phyloP scores from a whole-genome alignment of 441 rosid species.

The Brassica hybrid region DNA sequence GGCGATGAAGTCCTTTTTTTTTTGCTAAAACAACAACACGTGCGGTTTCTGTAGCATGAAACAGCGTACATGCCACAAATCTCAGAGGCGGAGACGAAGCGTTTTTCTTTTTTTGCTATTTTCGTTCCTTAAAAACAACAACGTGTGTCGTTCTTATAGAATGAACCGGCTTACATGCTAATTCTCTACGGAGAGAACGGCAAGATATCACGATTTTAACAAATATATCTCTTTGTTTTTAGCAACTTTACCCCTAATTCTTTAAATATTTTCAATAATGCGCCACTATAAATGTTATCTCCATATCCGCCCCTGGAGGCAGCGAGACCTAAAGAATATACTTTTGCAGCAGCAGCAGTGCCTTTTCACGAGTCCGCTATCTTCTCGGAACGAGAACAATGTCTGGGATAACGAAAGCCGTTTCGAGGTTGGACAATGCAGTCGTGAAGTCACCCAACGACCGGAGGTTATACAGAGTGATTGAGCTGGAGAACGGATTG shows the following conservation, averaged over 20 bases:
- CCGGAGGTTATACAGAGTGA: constrained; percentile 68
- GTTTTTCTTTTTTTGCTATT: background rate
- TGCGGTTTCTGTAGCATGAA: background rate
- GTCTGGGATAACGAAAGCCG: constrained; percentile 46
- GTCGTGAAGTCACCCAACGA: constrained; percentile 89
- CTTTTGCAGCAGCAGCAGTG: constrained; percentile 3
- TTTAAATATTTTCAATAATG: background rate
- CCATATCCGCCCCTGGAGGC: background rate
- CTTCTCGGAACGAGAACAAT: constrained; percentile 31
- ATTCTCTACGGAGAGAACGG: constrained; percentile 3
- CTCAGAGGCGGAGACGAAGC: background rate
- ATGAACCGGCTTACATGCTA: constrained; percentile 4
- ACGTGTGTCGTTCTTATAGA: background rate
- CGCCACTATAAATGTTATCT: background rate
- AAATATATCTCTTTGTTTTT: background rate
- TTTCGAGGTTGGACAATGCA: constrained; percentile 58
- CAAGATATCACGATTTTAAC: background rate
- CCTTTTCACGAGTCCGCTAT: constrained; percentile 19
- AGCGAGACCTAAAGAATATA: constrained; percentile 32
- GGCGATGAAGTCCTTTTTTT: background rate
- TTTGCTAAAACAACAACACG: background rate
- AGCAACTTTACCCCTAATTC: background rate
- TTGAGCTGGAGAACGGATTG: constrained; percentile 78
- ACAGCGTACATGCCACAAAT: constrained; percentile 15
- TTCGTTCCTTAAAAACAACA: background rate